These are phyloP conservation scores for Phlebiopsis flavidoalba DNA, from an alignment of 768 basidiomycete species.

Conservation along the genomic window DNA sequence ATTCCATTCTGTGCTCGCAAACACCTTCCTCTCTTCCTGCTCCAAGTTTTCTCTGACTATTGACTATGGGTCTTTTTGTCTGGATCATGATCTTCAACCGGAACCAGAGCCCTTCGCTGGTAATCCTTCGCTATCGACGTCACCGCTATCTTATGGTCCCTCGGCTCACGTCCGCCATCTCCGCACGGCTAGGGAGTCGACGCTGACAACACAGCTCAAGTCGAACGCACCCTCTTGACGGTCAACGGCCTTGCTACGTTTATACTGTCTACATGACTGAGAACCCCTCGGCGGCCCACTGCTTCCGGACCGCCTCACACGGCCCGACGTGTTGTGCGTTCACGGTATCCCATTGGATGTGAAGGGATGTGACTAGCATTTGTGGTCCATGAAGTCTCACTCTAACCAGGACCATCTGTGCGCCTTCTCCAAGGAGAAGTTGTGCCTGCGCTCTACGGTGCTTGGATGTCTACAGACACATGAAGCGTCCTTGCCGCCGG, in stretches of 20 bases:
- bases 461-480: too few species aligned
- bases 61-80: background rate
- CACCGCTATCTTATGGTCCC: background rate
- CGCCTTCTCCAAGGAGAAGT: constrained; percentile 31
- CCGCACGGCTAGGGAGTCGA: background rate
- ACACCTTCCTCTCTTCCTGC: background rate
- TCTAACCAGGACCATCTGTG: constrained; percentile 31
- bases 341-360: constrained; percentile 29
- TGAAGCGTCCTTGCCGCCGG: too few species aligned
- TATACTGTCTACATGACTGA: background rate
- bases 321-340: constrained; percentile 14
- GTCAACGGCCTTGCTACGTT: background rate
- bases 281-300: background rate
- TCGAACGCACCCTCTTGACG: background rate
- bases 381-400: constrained; percentile 29
- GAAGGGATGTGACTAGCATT: constrained; percentile 19
- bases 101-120: background rate
- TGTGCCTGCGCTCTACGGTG: constrained; percentile 35
- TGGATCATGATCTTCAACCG: background rate
- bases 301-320: background rate
- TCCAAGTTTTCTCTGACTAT: background rate
- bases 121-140: background rate
- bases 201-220: background rate
- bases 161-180: background rate
- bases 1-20: background rate